Base-by-base conservation (phyloP, 2,329 filamentous ascomycete genomes). In the Thermothelomyces thermophilus region DNA sequence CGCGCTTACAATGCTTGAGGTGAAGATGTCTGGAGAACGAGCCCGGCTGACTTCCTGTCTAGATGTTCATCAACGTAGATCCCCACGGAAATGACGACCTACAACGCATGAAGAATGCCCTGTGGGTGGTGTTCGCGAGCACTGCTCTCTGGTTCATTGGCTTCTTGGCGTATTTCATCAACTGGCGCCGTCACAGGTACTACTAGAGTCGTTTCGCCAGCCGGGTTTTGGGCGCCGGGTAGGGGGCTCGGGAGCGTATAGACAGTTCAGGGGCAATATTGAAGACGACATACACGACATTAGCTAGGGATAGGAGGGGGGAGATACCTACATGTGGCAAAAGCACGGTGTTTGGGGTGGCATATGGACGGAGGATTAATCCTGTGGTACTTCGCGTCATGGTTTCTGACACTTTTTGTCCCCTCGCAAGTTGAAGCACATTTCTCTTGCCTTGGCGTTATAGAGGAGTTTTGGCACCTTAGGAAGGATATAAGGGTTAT, bases 101-200 rank as follows among this genome's bases (percentile, higher is more conserved):
- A 50, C 70, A 73, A 57, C 77, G 87, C 50, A 95, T 95, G 89
- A 89, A 90, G 71, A 82, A 84, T 63, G 87, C 88, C 5, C 87
- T 93, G 14, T 95, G 87, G 86, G 75, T 95, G 40, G 86, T 91
- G 65, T 67, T 95, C 44, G 72, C 78, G 41, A 87, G 84, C 64
- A 77, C 88, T 65, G 63, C 88, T 13, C 73, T 95, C 44, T 95
- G 90, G 90, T 69, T 89, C 43, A 66, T 83, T 41, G 82, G 80
- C 3, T 75, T 79, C 3, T 51, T 77, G 11, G 79, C 75, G 24
- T 72, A 77, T 13, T 70, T 71, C 13, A 64, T 74, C 1, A 78
- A 84, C 63, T 88, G 82, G 74, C 80, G 72, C 65, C 70, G 68
- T 53, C 70, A 77, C 60, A 73, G 77, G 41, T 71, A 79, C 41